Evolutionary conservation across 768 basidiomycete species (phyloP), one percentile per base, ranked within the genome.

Genomic region (Sporobolomyces roseus): DNA sequence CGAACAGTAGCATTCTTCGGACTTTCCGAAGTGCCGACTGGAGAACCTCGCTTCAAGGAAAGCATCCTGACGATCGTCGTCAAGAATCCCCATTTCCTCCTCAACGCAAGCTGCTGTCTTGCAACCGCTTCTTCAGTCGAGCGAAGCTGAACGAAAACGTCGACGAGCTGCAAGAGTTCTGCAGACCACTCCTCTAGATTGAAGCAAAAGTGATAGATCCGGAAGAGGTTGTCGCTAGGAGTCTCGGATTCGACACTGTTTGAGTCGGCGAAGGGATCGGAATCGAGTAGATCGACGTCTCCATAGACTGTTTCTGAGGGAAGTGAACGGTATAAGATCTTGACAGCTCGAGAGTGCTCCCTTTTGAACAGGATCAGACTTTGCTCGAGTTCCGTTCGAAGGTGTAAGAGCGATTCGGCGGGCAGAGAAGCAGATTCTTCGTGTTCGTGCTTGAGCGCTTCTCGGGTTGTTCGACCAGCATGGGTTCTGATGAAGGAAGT

Each of bases 161-260:
- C 90, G 0, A 90, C 83, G 16, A 98, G 84, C 25, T 85, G 86
- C 36, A 88, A 81, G 58, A 94, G 79, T 78, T 98, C 94, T 65
- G 84, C 82, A 12, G 90, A 85, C 77, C 97, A 97, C 77, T 98
- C 96, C 79, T 99, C 92, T 50, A 97, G 78, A 0, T 92, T 94
- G 79, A 97, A 99, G 71, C 96, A 88, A 79, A 70, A 75, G 50
- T 72, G 69, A 30, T 74, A 75, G 52, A 76, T 69, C 8, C 68
- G 62, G 33, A 76, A 73, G 38, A 76, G 59, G 32, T 68, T 65
- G n/a, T 76, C 75, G 61, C 74, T 71, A 6, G 68, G 43, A 13
- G 50, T 62, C 5, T 48, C 35, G 9, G n/a, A 23, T 1, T 1
- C 2, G n/a, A 32, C 17, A 23, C 25, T 8, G 19, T 19, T 8